Evolutionary conservation across 805 yeast genomes (phyloP).

Genomic region (Yarrowia divulgata): DNA sequence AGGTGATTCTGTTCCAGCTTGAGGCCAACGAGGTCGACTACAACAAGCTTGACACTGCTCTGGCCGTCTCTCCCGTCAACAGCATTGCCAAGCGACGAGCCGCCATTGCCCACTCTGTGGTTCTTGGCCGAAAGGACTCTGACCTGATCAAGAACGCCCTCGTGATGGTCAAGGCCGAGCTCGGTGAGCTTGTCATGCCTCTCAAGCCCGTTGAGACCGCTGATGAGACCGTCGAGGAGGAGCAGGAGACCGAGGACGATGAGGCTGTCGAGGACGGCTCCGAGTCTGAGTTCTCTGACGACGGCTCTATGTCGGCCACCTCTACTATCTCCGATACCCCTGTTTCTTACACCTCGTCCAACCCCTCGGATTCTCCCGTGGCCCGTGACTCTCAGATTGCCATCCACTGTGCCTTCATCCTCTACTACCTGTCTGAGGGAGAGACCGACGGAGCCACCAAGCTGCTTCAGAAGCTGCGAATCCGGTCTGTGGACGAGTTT

Average conservation of each 20-base stretch:
- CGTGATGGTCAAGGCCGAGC: slow-evolving; percentile 43
- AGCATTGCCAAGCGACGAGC: slow-evolving; percentile 47
- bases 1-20: slow-evolving; percentile 43
- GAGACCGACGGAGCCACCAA: slow-evolving; percentile 40
- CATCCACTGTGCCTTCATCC: slow-evolving; percentile 45
- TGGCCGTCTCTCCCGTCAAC: slow-evolving; percentile 47
- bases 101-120: slow-evolving; percentile 46
- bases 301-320: slow-evolving; percentile 7
- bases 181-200: slow-evolving; percentile 30
- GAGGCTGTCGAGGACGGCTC: slow-evolving; percentile 8
- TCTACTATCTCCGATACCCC: slow-evolving; percentile 25
- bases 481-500: slow-evolving; percentile 42
- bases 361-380: slow-evolving; percentile 20
- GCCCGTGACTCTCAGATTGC: slow-evolving; percentile 47
- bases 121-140: slow-evolving; percentile 45
- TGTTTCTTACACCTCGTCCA: slow-evolving; percentile 22
- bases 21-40: slow-evolving; percentile 37
- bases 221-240: slow-evolving; percentile 17
- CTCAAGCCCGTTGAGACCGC: not conserved
- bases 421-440: slow-evolving; percentile 41
- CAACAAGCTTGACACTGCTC: slow-evolving; percentile 42
- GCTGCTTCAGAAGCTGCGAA: slow-evolving; percentile 40
- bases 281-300: slow-evolving; percentile 32
- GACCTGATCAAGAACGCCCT: slow-evolving; percentile 44
- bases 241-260: slow-evolving; percentile 3